Evolutionary conservation across 306 rosid species (phyloP).

Genomic region (Chamaecrista fasciculata): DNA sequence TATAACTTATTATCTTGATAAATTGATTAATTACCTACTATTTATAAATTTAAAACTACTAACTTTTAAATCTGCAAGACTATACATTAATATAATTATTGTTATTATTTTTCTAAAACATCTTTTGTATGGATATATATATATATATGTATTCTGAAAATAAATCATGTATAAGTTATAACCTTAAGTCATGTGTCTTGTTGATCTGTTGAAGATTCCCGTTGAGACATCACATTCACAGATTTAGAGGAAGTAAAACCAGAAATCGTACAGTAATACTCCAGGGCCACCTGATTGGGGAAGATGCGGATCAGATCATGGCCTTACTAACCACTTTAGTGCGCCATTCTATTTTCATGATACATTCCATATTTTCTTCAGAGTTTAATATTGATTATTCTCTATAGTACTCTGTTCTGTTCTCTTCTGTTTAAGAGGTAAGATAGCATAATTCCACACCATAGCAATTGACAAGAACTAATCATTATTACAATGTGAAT

Average conservation of each 20-base stretch:
- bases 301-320: background rate
- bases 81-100: too few relatives aligned
- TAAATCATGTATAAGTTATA: too few relatives aligned
- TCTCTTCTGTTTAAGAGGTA: background rate
- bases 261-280: too few relatives aligned
- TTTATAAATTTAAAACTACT: too few relatives aligned
- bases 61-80: too few relatives aligned
- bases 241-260: background rate
- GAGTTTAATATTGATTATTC: background rate
- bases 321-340: background rate
- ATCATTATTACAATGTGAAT: background rate
- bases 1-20: too few relatives aligned
- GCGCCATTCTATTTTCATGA: background rate
- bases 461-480: background rate
- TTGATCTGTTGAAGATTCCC: too few relatives aligned
- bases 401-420: background rate
- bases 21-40: too few relatives aligned
- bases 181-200: too few relatives aligned
- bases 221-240: background rate
- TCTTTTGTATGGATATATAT: too few relatives aligned
- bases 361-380: background rate
- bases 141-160: too few relatives aligned
- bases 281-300: background rate
- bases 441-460: background rate
- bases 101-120: too few relatives aligned